Base-by-base conservation (phyloP, 176 grass and related monocot genomes). In the Bromus sterilis region DNA sequence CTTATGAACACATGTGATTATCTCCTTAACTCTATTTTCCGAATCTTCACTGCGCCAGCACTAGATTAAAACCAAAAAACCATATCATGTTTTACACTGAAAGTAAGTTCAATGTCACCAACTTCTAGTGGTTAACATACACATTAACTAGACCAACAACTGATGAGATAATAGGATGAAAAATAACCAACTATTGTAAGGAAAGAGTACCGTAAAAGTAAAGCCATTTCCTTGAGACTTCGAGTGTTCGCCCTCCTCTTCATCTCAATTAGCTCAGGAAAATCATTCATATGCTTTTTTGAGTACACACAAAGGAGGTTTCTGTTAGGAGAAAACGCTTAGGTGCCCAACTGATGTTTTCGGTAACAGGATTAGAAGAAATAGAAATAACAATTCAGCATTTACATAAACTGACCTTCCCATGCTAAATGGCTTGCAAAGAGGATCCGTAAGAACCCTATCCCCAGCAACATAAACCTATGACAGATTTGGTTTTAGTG, bases 341-440 rank as follows among this genome's bases (percentile, higher is more conserved):
- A 42, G 81, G 48, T 78, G 36, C 58, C 21, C 76, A 46, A 77
- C 26, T 25, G 31, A 58, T 61, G 49, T 72, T 35, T 71, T 34
- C 23, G 28, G 34, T 58, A 80, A 64, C 66, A 77, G 37, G 33
- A 81, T 32, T 76, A 37, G 23, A 67, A 37, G 12, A 68, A 85
- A 81, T n/a, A 69, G 32, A 75, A 53, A 56, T 13, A 11, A 82
- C n/a, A 82, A 56, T 57, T 64, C 29, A 18, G 41, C 29, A 79
- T 57, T 57, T 36, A 57, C 56, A 36, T n/a, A 64, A 56, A 12
- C 31, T 72, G 56, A 95, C 96, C 96, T 99, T 90, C 96, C 93
- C 96, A 99, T 95, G 79, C 96, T 95, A 81, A 95, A 99, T 53
- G 96, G 96, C 73, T 99, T 99, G 87, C 93, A 99, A 84, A 99